Conservation (phyloP, 2,329 filamentous ascomycete species). For the Fusarium fujikuroi region DNA sequence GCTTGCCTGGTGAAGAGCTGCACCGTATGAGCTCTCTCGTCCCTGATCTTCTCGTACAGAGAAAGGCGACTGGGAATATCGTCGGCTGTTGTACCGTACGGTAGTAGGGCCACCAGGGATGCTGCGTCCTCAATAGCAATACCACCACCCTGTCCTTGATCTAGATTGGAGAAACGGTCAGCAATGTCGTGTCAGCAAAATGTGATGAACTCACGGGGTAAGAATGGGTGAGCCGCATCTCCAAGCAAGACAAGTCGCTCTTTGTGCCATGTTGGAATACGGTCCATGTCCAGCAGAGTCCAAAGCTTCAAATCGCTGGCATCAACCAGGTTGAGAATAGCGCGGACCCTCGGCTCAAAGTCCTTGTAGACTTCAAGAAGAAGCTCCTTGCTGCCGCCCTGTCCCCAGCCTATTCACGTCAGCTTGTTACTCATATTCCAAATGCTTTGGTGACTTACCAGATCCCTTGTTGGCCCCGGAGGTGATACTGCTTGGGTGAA, state of each 20-base stretch:
- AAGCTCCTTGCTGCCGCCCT: constrained; percentile 49
- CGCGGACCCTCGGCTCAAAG: constrained; percentile 55
- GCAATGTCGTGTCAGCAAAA: fast-evolving
- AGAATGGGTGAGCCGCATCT: constrained; percentile 75
- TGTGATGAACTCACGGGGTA: constrained; percentile 52
- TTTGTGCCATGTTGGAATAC: constrained; percentile 65
- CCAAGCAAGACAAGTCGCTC: constrained; percentile 68
- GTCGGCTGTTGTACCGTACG: constrained; percentile 52
- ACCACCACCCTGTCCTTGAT: constrained; percentile 54
- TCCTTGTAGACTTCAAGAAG: constrained; percentile 53
- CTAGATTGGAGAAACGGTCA: not conserved
- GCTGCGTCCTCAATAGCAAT: constrained; percentile 76
- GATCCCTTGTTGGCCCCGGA: constrained; percentile 9
- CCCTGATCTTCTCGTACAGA: constrained; percentile 68
- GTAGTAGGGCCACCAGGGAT: constrained; percentile 66
- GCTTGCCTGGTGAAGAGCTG: constrained; percentile 67
- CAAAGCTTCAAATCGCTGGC: constrained; percentile 62
- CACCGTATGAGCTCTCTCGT: constrained; percentile 65
- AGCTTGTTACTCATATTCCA: fast-evolving
- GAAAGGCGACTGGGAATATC: constrained; percentile 66
- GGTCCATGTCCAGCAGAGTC: constrained; percentile 71
- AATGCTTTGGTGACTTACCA: not conserved
- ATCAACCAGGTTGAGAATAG: constrained; percentile 57
- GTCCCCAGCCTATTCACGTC: constrained; percentile 52
- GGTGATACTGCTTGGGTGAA: constrained; percentile 55